These are phyloP conservation scores for Acacia melanoxylon DNA, from an alignment of 306 rosid species.

Conservation along the genomic window DNA sequence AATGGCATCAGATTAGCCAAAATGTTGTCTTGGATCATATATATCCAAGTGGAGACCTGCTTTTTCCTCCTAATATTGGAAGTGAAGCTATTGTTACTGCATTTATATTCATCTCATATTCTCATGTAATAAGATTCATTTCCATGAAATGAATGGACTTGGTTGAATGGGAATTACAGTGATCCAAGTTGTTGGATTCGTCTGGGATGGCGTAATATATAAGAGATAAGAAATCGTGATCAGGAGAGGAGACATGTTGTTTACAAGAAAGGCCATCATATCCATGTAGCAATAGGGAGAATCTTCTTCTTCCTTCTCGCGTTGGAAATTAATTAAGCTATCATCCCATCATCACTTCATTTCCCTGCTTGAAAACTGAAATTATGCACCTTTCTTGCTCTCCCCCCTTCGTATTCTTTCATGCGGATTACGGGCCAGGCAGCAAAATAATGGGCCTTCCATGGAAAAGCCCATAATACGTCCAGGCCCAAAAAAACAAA, in stretches of 20 bases:
- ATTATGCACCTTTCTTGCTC: neutral
- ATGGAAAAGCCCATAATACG: neutral
- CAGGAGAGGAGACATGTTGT: too few species aligned
- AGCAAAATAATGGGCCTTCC: neutral
- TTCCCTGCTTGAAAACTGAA: neutral
- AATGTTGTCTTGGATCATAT: neutral
- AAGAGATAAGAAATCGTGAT: too few species aligned
- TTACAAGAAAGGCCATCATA: too few species aligned
- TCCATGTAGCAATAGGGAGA: too few species aligned
- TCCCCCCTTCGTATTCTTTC: neutral
- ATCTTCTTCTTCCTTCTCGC: too few species aligned
- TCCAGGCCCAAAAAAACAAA: neutral
- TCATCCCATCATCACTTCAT: too few species aligned
- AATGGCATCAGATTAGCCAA: neutral
- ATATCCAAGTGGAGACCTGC: neutral
- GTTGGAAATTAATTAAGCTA: too few species aligned
- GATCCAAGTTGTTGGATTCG: neutral
- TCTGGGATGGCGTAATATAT: neutral
- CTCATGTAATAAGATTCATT: too few species aligned
- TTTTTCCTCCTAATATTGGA: neutral
- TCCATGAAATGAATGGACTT: too few species aligned
- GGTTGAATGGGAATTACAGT: too few species aligned
- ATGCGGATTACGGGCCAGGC: neutral
- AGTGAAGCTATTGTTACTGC: neutral
- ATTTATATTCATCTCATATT: too few species aligned